Percentiles rank a stretch among this genome's conserved stretches.
Conservation (phyloP, 2,329 filamentous ascomycete genomes). For the Conoideocrella luteorostrata region DNA sequence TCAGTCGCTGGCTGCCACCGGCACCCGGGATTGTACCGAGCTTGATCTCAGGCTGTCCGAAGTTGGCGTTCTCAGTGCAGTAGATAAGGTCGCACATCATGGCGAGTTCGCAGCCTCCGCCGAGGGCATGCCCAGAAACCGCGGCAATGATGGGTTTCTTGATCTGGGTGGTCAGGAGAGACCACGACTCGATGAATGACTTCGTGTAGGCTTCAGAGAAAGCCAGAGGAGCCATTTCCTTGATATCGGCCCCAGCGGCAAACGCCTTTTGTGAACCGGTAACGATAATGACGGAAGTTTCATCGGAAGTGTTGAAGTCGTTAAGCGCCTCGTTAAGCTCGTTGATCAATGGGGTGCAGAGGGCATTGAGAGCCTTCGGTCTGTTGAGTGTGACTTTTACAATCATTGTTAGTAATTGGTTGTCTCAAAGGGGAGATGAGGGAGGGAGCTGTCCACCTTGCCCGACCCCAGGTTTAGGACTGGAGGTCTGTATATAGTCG, state of each 20-base stretch:
- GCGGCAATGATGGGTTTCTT: conserved; percentile 94
- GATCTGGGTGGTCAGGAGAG: conserved; percentile 70
- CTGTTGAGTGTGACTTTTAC: conserved; percentile 79
- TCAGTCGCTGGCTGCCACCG: conserved; percentile 84
- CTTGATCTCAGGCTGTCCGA: conserved; percentile 97
- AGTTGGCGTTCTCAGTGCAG: conserved; percentile 77
- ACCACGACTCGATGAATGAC: conserved; percentile 96
- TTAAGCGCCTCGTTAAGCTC: conserved; percentile 79
- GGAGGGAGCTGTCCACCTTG: conserved; percentile 60
- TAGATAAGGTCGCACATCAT: conserved; percentile 98
- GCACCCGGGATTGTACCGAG: conserved; percentile 88
- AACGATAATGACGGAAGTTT: conserved; percentile 71
- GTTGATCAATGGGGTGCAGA: conserved; percentile 81
- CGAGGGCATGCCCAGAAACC: conserved; percentile 89
- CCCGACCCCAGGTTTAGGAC: conserved; percentile 81
- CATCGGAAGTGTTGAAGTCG: conserved; percentile 61
- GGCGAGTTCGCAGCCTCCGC: conserved; percentile 91
- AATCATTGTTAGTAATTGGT: conserved; percentile 7
- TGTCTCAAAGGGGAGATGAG: background rate
- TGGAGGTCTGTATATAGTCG: conserved; percentile 76
- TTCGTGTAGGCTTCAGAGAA: conserved; percentile 82
- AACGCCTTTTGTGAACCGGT: conserved; percentile 89
- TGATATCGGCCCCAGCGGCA: conserved; percentile 95
- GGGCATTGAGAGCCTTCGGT: conserved; percentile 90
- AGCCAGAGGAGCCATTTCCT: conserved; percentile 92